Evolutionary conservation across 108 stramenopile species (phyloP), one percentile per base, ranked within the genome.

Genomic region (Mayamaea pseudoterrestris): DNA sequence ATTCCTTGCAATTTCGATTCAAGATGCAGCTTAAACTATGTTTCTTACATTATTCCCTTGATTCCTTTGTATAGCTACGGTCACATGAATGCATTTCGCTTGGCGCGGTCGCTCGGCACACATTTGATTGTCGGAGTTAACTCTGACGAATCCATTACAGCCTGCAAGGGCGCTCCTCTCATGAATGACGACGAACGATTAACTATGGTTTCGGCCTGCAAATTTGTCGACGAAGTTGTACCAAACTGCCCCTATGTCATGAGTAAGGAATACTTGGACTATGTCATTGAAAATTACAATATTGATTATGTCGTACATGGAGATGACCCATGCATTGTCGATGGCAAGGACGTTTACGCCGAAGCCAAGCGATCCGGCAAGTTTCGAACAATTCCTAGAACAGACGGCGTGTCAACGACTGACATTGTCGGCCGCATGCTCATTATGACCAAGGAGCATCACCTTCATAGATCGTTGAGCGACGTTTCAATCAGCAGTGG

Each of bases 361-460:
- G 52, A 71, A 21, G 91, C 91, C 21, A 93, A 93, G 63, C 53
- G 54, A 45, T 52, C 76, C 35, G 86, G 84, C 16, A 71, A 67
- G 61, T 87, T 83, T 57, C 63, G 76, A 32, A 80, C 68, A 31
- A 96, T 99, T 57, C 95, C 96, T 16, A 64, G 98, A n/a, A 99
- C 98, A 13, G 98, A 99, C 60, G 98, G 98, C 8, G 94, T 99
- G 25, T 90, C 87, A 25, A 99, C 98, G 0, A 99, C 97, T 0
- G 98, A 99, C 55, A 93, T 99, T 50, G 94, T 99, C 5, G 98
- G 98, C n/a, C 59, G 98, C 14, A 97, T 99, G 92, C 50, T 99
- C 27, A 58, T 93, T 11, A 74, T 93, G 67, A 91, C 83, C 12
- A 84, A 77, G 48, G 86, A 89, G 23, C 95, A 95, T 65, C 93